These are phyloP conservation scores for Erythrophleum ivorense DNA, from an alignment of 331 rosid species.

Conservation along the genomic window DNA sequence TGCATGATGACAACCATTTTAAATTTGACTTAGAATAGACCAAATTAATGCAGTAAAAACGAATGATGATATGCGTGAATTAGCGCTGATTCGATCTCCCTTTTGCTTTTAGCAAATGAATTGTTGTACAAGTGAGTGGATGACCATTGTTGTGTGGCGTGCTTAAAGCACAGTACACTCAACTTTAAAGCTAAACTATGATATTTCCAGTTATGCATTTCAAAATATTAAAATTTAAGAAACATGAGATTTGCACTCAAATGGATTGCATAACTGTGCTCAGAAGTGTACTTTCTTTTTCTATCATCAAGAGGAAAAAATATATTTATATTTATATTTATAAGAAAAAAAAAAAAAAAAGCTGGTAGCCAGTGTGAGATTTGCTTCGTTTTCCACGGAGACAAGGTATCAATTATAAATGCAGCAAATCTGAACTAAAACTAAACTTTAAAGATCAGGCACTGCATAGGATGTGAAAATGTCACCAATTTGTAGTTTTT, in stretches of 20 bases:
- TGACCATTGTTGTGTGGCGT: conserved; percentile 2
- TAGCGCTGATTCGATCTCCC: conserved; percentile 5
- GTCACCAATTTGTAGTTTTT: background rate
- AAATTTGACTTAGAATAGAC: background rate
- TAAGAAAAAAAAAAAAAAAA: background rate
- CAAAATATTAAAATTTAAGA: background rate
- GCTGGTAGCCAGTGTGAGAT: background rate
- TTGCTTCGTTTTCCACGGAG: background rate
- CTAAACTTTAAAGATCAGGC: background rate
- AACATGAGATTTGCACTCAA: background rate
- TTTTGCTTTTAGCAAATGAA: conserved; percentile 1
- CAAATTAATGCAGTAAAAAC: background rate
- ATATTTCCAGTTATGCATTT: too few relatives aligned
- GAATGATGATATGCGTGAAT: conserved; percentile 2
- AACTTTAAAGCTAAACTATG: too few relatives aligned
- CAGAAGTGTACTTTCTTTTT: background rate
- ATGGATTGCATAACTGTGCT: background rate
- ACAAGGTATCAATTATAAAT: background rate
- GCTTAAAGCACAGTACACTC: background rate
- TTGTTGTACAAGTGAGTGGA: conserved; percentile 6
- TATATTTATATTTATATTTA: too few relatives aligned
- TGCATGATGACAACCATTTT: conserved; percentile 27
- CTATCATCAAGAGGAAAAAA: background rate
- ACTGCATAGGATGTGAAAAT: background rate
- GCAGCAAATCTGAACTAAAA: background rate